Evolutionary conservation across 2,329 filamentous ascomycete genomes (phyloP).

Genomic region (Triangularia verruculosa): DNA sequence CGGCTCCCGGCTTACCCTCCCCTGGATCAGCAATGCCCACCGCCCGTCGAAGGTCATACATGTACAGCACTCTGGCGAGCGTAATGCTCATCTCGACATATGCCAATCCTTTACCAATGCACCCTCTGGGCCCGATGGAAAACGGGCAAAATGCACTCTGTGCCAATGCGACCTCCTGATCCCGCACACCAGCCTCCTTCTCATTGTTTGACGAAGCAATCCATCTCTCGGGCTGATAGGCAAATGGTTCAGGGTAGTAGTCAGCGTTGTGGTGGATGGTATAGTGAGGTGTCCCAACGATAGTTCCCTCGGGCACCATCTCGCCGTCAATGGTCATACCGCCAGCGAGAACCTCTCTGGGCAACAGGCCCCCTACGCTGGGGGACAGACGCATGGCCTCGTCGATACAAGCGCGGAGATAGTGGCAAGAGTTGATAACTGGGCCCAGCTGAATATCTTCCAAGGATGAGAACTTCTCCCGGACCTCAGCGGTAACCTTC

Average conservation of each 20-base stretch:
- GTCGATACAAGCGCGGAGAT: conserved; percentile 62
- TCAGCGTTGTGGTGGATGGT: conserved; percentile 63
- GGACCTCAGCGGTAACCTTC: conserved; percentile 50
- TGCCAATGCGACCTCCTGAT: conserved; percentile 53
- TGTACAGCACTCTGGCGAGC: conserved; percentile 57
- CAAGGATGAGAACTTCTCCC: conserved; percentile 46
- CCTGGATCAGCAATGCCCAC: conserved; percentile 49
- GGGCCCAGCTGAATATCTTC: conserved; percentile 56
- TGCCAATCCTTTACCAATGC: conserved; percentile 68
- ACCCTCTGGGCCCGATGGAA: conserved; percentile 65
- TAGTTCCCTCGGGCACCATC: conserved; percentile 54
- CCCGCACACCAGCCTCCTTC: conserved; percentile 38
- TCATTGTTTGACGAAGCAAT: conserved; percentile 43
- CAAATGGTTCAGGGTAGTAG: conserved; percentile 60
- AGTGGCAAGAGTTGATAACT: conserved; percentile 49
- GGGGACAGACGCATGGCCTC: conserved; percentile 63
- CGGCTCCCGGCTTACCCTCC: conserved; percentile 43
- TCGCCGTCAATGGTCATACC: conserved; percentile 55
- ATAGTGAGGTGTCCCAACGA: conserved; percentile 65
- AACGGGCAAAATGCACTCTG: conserved; percentile 74
- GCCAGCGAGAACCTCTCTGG: conserved; percentile 56
- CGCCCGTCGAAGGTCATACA: conserved; percentile 58
- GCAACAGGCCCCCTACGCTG: conserved; percentile 58
- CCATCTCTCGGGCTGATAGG: conserved; percentile 65
- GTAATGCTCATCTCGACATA: conserved; percentile 65